phyloP scores from a whole-genome alignment of 805 yeast species.

The Blastobotrys attinorum region DNA sequence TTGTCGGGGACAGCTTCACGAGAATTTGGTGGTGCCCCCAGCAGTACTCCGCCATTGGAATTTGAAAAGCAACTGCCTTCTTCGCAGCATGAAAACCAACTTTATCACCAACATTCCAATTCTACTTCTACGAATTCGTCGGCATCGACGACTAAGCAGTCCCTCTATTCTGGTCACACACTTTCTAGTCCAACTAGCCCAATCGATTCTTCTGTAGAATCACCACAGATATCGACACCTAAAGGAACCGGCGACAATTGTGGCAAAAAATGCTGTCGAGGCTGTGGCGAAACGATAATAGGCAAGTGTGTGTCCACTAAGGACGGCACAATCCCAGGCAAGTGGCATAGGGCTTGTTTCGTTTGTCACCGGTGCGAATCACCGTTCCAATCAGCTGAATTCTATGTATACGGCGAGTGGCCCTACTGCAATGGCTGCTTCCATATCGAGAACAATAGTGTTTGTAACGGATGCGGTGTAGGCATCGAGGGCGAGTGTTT shows the following conservation, averaged over 20 bases:
- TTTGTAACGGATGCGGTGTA: conserved; percentile 58
- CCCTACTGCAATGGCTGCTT: conserved; percentile 79
- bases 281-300: conserved; percentile 48
- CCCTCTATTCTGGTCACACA: background rate
- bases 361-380: conserved; percentile 63
- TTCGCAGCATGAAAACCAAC: background rate
- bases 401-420: conserved; percentile 64
- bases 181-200: conserved; percentile 1
- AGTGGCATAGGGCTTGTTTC: conserved; percentile 91
- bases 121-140: background rate
- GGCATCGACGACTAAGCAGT: background rate
- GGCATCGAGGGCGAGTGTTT: conserved; percentile 91
- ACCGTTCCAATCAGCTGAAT: conserved; percentile 24
- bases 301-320: conserved; percentile 75
- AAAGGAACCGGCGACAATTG: background rate
- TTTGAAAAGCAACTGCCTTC: background rate
- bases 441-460: conserved; percentile 66
- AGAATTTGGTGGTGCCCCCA: conserved; percentile 1
- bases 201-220: background rate
- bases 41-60: background rate
- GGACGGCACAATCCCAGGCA: conserved; percentile 57
- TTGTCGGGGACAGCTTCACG: background rate
- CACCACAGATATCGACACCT: background rate
- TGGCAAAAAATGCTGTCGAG: conserved; percentile 45
- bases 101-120: background rate